These are phyloP conservation scores for Phytophthora boehmeriae DNA, from an alignment of 352 stramenopile genomes.

Conservation along the genomic window DNA sequence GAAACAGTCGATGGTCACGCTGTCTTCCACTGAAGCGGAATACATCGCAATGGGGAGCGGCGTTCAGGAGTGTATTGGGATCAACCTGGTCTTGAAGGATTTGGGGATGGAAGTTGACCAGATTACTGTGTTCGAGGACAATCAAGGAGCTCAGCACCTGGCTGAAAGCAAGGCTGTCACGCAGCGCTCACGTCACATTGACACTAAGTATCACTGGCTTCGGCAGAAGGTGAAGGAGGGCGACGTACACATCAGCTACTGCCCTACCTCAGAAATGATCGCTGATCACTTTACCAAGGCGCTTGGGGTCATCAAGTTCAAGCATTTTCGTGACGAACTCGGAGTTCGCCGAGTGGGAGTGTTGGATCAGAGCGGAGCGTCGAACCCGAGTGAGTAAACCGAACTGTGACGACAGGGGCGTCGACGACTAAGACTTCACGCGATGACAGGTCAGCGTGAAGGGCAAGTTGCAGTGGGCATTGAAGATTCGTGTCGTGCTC, in stretches of 20 bases:
- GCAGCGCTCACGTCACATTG: slow-evolving; percentile 12
- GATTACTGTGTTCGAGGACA: slow-evolving; percentile 10
- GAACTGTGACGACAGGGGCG: too few species aligned
- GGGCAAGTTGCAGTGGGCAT: too few species aligned
- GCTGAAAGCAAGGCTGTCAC: slow-evolving; percentile 11
- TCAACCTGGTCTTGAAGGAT: slow-evolving; percentile 3
- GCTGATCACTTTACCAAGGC: not conserved
- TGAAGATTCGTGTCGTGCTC: too few species aligned
- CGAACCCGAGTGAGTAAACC: too few species aligned
- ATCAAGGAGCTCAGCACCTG: slow-evolving; percentile 11
- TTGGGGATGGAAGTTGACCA: not conserved
- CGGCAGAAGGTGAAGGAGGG: not conserved
- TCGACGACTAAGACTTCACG: too few species aligned
- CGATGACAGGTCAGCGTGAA: too few species aligned
- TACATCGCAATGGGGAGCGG: slow-evolving; percentile 11
- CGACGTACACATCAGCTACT: not conserved
- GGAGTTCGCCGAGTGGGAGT: not conserved
- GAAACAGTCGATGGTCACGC: slow-evolving; percentile 17
- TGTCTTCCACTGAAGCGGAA: slow-evolving; percentile 8
- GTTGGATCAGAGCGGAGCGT: slow-evolving; percentile 1
- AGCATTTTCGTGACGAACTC: not conserved
- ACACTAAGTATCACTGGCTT: slow-evolving; percentile 12
- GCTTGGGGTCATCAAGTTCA: not conserved
- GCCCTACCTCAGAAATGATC: not conserved
- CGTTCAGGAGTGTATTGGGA: slow-evolving; percentile 14